Conservation (phyloP, 192 early-diverging fungal species). For the Gigaspora rosea region DNA sequence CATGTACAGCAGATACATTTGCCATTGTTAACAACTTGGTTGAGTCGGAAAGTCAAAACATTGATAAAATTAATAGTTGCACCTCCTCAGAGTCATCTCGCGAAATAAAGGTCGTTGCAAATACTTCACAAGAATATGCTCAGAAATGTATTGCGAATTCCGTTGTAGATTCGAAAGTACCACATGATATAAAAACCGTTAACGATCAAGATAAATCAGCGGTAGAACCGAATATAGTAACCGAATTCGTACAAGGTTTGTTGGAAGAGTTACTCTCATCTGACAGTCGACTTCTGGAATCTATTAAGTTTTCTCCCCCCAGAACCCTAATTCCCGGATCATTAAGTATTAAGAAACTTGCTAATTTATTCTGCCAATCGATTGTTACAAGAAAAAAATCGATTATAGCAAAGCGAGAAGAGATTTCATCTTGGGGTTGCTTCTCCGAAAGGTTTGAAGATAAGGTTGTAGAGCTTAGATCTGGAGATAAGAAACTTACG, state of each 20-base stretch:
- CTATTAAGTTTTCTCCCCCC: slow-evolving; percentile 6
- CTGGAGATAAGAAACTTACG: slow-evolving; percentile 12
- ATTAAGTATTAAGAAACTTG: slow-evolving; percentile 16
- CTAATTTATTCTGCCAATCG: slow-evolving; percentile 4
- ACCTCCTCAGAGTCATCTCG: background rate
- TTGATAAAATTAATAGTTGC: background rate
- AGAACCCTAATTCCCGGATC: slow-evolving; percentile 8
- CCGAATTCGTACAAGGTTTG: slow-evolving; percentile 25
- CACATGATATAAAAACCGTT: slow-evolving; percentile 27
- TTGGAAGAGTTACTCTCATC: background rate
- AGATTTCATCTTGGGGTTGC: background rate
- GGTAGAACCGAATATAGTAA: background rate
- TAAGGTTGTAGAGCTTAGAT: slow-evolving; percentile 23
- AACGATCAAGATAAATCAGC: background rate
- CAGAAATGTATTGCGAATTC: background rate
- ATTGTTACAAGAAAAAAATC: slow-evolving; percentile 14
- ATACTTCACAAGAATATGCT: too few species aligned
- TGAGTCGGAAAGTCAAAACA: background rate
- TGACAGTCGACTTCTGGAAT: background rate
- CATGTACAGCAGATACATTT: background rate
- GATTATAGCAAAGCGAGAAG: slow-evolving; percentile 9
- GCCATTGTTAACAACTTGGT: background rate
- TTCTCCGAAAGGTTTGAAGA: slow-evolving; percentile 23
- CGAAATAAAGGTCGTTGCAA: background rate
- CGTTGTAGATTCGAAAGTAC: background rate